Evolutionary conservation across 768 basidiomycete genomes (phyloP).

Genomic region (Termitomyces sp.): DNA sequence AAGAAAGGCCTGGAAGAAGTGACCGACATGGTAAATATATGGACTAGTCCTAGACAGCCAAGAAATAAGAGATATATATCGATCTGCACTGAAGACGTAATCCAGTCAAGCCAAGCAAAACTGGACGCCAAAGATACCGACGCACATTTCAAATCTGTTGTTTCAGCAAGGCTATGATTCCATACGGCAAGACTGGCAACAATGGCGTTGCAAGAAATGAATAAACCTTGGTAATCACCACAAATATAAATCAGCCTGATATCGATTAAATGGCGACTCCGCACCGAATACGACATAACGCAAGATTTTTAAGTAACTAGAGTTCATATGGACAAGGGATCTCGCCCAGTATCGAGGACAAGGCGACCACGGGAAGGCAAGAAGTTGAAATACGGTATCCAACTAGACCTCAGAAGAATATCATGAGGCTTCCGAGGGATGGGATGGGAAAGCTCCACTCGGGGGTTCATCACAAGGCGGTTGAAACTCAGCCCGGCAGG

Average conservation of each 20-base stretch:
- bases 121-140: background rate
- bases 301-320: conserved; percentile 37
- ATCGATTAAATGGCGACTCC: background rate
- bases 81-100: conserved; percentile 31
- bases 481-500: conserved; percentile 14
- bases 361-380: background rate
- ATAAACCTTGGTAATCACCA: conserved; percentile 34
- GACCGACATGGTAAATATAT: conserved; percentile 55
- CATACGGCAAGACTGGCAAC: conserved; percentile 62
- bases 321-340: conserved; percentile 20
- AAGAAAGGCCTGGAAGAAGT: background rate
- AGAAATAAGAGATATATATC: conserved; percentile 58
- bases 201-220: conserved; percentile 60
- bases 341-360: background rate
- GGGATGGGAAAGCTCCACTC: background rate
- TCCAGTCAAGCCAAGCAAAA: conserved; percentile 5
- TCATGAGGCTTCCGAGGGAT: conserved; percentile 6
- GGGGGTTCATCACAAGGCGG: background rate
- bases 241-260: conserved; percentile 1
- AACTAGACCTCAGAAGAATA: background rate
- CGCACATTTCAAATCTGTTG: conserved; percentile 33
- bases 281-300: conserved; percentile 61
- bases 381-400: background rate
- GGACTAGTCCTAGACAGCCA: conserved; percentile 50
- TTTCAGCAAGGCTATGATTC: conserved; percentile 50